Evolutionary conservation across 2,329 filamentous ascomycete genomes (phyloP), one percentile per base, ranked within the genome.

Genomic region (Trichoderma oligosporum): DNA sequence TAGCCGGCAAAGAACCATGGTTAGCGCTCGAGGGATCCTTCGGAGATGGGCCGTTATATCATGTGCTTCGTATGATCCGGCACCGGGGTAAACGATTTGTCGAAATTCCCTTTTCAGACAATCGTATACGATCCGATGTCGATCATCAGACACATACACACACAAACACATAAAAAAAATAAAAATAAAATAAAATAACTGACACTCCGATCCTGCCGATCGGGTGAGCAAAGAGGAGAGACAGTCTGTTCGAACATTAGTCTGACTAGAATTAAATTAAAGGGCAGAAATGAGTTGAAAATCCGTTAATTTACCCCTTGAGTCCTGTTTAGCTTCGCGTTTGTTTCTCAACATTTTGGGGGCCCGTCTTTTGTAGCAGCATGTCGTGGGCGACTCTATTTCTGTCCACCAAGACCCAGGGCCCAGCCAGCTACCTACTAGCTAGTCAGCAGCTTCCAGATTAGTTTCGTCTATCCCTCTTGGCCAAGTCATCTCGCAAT

Each of bases 51-150:
- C 48, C 48, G 36, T 33, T 27, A 53, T 39, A 55, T 36, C 22
- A 41, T 48, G 53, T 33, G 33, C 53, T 47, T 48, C 25, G 53
- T 56, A 45, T 54, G 51, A 54, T 54, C 31, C 51, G 41, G 35
- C 51, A 33, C 51, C 51, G 33, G 31, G 39, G 33, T 48, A 39
- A 41, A 35, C 53, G 44, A 56, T 11, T 39, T 33, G 42, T 39
- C 20, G 35, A 39, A 22, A 39, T 47, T 47, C 44, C 53, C 24
- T 31, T 47, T 56, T 56, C 42, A 56, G 53, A 24, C 33, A 39
- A 47, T 56, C 53, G 44, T 56, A 35, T 39, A 29, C 39, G 42
- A 56, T 56, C n/a, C 42, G 53, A 24, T 24, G 53, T 54, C 51
- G 51, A 54, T 54, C 51, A 25, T 54, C 51, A 54, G 41, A 35